Evolutionary conservation across 179 eudicot genomes (phyloP).

Genomic region (Dionaea muscipula): DNA sequence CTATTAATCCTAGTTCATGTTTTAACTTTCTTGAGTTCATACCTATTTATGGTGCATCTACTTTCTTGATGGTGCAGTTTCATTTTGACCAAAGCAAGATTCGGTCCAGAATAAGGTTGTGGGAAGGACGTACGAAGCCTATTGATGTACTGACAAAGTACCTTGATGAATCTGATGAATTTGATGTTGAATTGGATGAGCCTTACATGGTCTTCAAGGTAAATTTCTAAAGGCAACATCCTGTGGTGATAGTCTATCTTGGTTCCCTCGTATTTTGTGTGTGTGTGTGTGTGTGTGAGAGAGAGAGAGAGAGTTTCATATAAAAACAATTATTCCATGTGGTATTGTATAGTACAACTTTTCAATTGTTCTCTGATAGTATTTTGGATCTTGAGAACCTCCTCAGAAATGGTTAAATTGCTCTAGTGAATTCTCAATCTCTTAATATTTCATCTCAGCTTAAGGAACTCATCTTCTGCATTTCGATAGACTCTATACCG

Average conservation of each 20-base stretch:
- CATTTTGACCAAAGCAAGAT: conserved; percentile 97
- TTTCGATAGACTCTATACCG: too few relatives aligned
- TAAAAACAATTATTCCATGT: too few relatives aligned
- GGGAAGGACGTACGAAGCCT: conserved; percentile 79
- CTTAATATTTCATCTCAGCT: too few relatives aligned
- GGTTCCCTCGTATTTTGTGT: not conserved
- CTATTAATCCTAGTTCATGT: not conserved
- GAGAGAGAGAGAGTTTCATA: too few relatives aligned
- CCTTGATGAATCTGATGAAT: conserved; percentile 72
- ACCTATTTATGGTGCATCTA: not conserved
- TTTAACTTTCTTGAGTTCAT: not conserved
- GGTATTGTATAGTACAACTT: too few relatives aligned
- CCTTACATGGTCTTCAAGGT: conserved; percentile 89
- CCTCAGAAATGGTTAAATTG: too few relatives aligned
- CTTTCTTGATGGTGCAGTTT: conserved; percentile 35
- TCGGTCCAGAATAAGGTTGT: conserved; percentile 69
- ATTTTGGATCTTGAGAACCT: too few relatives aligned
- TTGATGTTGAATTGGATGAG: conserved; percentile 69
- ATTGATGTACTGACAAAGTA: conserved; percentile 78
- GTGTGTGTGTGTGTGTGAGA: not conserved
- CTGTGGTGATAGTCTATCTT: not conserved
- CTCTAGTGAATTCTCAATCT: too few relatives aligned
- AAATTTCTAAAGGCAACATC: not conserved
- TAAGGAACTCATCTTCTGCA: too few relatives aligned
- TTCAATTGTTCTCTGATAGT: too few relatives aligned